These are phyloP conservation scores for Vigna reflexopilosa DNA, from an alignment of 306 rosid genomes.

Conservation along the genomic window DNA sequence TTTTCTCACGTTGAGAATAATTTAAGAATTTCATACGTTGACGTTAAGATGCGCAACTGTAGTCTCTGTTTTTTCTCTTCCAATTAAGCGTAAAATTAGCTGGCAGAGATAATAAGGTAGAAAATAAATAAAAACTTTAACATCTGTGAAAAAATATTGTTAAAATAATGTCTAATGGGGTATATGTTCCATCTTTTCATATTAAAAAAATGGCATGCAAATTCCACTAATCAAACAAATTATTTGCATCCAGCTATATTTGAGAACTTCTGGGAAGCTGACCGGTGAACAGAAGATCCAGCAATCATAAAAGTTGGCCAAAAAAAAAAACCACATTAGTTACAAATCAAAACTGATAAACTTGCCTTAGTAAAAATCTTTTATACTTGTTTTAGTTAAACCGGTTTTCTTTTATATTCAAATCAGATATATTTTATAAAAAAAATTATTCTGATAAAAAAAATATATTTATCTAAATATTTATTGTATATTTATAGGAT, in stretches of 20 bases:
- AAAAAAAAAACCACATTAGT: no score
- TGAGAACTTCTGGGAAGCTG: background rate
- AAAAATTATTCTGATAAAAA: no score
- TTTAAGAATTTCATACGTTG: background rate
- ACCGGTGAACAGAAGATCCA: no score
- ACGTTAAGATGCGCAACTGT: background rate
- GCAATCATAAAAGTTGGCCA: no score
- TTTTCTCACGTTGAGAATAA: background rate
- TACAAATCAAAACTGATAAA: no score
- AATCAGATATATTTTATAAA: no score
- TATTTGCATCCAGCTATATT: constrained; percentile 24
- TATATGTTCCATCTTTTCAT: background rate
- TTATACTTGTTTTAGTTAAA: no score
- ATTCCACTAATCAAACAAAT: constrained; percentile 22
- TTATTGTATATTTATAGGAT: no score
- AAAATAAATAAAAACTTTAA: background rate
- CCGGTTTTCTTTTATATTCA: no score
- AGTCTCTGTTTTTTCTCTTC: background rate
- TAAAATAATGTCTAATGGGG: background rate
- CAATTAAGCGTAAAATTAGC: constrained; percentile 11
- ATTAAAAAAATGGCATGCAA: background rate
- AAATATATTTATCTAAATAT: no score
- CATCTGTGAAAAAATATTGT: background rate
- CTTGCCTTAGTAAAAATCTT: background rate
- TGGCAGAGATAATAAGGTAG: constrained; percentile 19